phyloP scores from a whole-genome alignment of 495 filamentous ascomycete genomes.

The Lophium mytilinum region DNA sequence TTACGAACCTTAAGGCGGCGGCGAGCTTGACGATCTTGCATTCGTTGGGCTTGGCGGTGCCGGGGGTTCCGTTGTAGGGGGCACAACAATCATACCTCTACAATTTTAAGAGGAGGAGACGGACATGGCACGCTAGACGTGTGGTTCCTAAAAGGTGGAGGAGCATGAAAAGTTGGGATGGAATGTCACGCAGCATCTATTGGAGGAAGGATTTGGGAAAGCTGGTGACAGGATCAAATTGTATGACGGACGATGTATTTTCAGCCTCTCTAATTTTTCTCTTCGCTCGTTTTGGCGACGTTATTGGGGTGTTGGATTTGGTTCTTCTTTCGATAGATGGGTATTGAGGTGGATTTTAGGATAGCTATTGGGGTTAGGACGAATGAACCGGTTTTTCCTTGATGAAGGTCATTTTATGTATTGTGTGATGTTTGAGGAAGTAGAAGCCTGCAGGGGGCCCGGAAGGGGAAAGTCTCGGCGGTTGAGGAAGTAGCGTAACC shows the following conservation, averaged over 20 bases:
- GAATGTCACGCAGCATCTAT: neutral
- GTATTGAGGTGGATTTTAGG: too few species aligned
- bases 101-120: neutral
- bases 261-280: neutral
- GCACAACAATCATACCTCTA: too few species aligned
- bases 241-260: neutral
- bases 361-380: too few species aligned
- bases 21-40: neutral
- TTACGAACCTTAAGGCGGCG: constrained; percentile 7
- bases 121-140: neutral
- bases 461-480: too few species aligned
- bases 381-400: too few species aligned
- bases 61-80: neutral
- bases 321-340: too few species aligned
- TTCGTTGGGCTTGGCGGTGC: constrained; percentile 10
- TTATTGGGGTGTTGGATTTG: too few species aligned
- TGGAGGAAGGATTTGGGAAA: neutral
- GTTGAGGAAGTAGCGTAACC: too few species aligned
- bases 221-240: neutral
- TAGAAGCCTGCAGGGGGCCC: too few species aligned
- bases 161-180: neutral
- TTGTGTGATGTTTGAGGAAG: too few species aligned
- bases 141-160: neutral
- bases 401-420: too few species aligned
- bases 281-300: too few species aligned